A percentile compares a stretch with the other conserved stretches of the same genome.
These are phyloP conservation scores for Apophysomyces trapeziformis DNA, from an alignment of 371 early-diverging fungal genomes.

Conservation along the genomic window DNA sequence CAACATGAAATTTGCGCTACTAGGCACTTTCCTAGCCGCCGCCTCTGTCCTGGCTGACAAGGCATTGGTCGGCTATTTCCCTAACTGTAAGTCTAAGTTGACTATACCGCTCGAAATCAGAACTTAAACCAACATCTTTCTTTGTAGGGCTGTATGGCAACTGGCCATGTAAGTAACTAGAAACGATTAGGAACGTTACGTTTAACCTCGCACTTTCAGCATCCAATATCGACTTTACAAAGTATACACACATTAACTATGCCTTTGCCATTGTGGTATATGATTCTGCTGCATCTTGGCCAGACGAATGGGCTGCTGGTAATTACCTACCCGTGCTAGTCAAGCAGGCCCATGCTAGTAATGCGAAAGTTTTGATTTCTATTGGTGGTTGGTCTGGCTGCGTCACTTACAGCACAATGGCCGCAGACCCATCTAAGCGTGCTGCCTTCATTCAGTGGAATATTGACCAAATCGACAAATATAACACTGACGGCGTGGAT, in stretches of 20 bases:
- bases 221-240: conserved; percentile 47
- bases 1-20: not conserved
- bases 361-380: conserved; percentile 55
- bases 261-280: conserved; percentile 50
- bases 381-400: conserved; percentile 52
- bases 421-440: conserved; percentile 45
- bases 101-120: conserved; percentile 10
- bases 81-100: conserved; percentile 40
- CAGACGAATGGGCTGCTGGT: conserved; percentile 23
- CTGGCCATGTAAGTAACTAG: conserved; percentile 15
- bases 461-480: conserved; percentile 45
- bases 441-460: conserved; percentile 56
- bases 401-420: conserved; percentile 51
- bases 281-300: conserved; percentile 35
- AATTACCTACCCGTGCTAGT: conserved; percentile 43
- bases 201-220: conserved; percentile 18
- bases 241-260: conserved; percentile 67
- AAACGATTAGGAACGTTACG: too few species aligned
- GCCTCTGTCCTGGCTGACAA: conserved; percentile 14
- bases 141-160: conserved; percentile 27
- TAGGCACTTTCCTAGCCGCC: not conserved
- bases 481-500: conserved; percentile 65
- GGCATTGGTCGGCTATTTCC: conserved; percentile 33
- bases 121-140: not conserved
- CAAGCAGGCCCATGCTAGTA: conserved; percentile 48